Percentiles rank a stretch among this genome's conserved stretches.
Conservation (phyloP, 352 stramenopile species). For the Phytophthora tentaculata region DNA sequence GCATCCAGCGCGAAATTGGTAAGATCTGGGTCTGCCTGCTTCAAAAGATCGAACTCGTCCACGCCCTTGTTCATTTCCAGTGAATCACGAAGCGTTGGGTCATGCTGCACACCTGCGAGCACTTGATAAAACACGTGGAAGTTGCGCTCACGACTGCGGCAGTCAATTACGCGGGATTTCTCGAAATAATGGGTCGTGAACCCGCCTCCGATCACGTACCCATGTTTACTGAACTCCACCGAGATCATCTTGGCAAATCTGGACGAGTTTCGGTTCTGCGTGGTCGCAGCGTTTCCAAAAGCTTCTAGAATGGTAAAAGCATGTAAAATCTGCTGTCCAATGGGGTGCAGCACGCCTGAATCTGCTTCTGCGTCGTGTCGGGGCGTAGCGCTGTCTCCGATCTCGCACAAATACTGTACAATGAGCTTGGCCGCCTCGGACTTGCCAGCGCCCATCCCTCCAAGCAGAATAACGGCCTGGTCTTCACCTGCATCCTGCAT, state of each 20-base stretch:
- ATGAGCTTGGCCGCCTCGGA: conserved; percentile 84
- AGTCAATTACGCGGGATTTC: conserved; percentile 83
- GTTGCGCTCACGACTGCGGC: conserved; percentile 83
- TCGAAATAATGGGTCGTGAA: conserved; percentile 88
- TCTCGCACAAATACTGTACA: conserved; percentile 84
- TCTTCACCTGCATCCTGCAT: conserved; percentile 86
- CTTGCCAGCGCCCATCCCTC: conserved; percentile 77
- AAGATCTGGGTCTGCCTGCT: conserved; percentile 48
- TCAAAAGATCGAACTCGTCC: conserved; percentile 68
- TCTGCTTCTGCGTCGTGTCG: conserved; percentile 50
- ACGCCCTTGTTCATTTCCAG: conserved; percentile 68
- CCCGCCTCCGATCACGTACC: conserved; percentile 77
- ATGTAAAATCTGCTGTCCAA: conserved; percentile 84
- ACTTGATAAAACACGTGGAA: conserved; percentile 96
- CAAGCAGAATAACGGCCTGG: conserved; percentile 78
- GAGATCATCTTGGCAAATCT: conserved; percentile 87
- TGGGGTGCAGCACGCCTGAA: conserved; percentile 63
- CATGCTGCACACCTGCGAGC: conserved; percentile 74
- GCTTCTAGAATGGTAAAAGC: conserved; percentile 82
- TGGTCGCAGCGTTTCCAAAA: conserved; percentile 71
- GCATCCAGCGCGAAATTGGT: conserved; percentile 64
- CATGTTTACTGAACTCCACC: conserved; percentile 82
- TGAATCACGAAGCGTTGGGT: conserved; percentile 67
- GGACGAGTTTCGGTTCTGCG: conserved; percentile 76
- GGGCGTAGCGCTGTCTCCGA: conserved; percentile 60